Base-by-base conservation (phyloP, 1,139 yeast species). In the Sugiyamaella xylanicola region DNA sequence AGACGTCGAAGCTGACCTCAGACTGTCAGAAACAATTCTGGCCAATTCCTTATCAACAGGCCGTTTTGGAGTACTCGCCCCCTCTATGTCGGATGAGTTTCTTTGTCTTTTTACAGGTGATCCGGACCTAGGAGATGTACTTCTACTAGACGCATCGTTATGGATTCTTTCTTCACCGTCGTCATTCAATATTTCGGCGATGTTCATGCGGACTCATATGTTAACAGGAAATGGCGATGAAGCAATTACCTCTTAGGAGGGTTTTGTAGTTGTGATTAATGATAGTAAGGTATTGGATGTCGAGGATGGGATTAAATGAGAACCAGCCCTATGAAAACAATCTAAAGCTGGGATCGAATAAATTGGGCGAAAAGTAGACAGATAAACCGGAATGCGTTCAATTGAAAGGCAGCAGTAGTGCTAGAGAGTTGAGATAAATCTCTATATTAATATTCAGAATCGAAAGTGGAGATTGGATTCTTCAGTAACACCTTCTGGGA, bases 171-270 rank as follows among this genome's bases (percentile, higher is more conserved):
- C 52, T 35, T 51, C 53, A 27, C 48, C 55, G 22, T 55, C 56
- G 48, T 56, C 60, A 48, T 56, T 62, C 54, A 62, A 55, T 43
- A 62, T 62, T 43, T 59, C 57, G 55, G 60, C 59, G 60, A 62
- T 62, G 54, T 62, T 58, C 65, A 62, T 62, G 48, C 60, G 58
- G 54, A 45, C 48, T 54, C 58, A 55, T 55, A 52, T 40, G 49
- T 25, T 27, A n/a, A 27, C 20, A 21, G 22, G 19, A 32, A 29
- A 16, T 20, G 37, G 37, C 15, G 37, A 32, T 13, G 21, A 11
- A 19, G 19, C 19, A 19, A 20, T 27, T 43, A 25, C 37, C 15
- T 27, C 37, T 27, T 37, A 27, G n/a, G 17, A 45, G 35, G 40
- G 40, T 8, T 25, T n/a, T 43, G 22, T n/a, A 43, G 27, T 27